A percentile compares a stretch with the other conserved stretches of the same genome.
These are phyloP conservation scores for Penicillium verrucosum DNA, from an alignment of 2,329 filamentous ascomycete species.

Conservation along the genomic window DNA sequence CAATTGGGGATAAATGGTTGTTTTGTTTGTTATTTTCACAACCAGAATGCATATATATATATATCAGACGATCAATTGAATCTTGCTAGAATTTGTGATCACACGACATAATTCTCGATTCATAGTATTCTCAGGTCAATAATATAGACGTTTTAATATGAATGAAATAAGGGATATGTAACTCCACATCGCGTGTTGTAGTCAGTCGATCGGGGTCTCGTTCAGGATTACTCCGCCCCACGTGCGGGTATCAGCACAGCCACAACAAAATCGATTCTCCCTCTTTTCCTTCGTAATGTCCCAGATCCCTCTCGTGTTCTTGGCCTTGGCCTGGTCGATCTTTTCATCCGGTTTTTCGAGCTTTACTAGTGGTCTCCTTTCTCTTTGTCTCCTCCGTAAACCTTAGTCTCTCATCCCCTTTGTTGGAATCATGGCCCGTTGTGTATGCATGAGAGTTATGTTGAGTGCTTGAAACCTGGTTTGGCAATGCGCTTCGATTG, in stretches of 20 bases:
- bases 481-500: conserved; percentile 19
- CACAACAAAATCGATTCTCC: not conserved
- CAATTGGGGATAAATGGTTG: not conserved
- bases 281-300: not conserved
- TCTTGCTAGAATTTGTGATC: not conserved
- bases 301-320: not conserved
- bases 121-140: not conserved
- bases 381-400: not conserved
- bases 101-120: not conserved
- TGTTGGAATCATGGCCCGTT: not conserved
- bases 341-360: not conserved
- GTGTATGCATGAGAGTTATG: not conserved
- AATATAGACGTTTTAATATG: no score
- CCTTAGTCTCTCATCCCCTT: not conserved
- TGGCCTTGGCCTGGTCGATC: not conserved
- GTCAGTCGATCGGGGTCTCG: not conserved
- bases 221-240: not conserved
- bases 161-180: not conserved
- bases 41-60: not conserved
- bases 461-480: conserved; percentile 2
- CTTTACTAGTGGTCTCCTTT: not conserved
- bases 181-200: not conserved
- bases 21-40: no score
- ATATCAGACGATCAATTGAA: not conserved
- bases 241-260: not conserved